Evolutionary conservation across 768 basidiomycete species (phyloP), one percentile per base, ranked within the genome.

Genomic region (Suillus bovinus): DNA sequence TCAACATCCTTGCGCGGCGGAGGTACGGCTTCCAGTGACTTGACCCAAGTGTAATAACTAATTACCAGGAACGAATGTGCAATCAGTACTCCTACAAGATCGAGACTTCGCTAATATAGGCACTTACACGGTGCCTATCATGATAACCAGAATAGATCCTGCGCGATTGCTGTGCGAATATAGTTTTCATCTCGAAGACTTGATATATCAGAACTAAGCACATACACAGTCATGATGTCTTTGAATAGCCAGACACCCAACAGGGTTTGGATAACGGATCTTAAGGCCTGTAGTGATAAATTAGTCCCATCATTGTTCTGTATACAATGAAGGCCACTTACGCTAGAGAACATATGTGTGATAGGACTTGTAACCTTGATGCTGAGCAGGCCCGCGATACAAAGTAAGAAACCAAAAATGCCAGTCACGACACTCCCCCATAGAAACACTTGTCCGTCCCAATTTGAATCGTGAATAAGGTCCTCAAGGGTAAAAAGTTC

Each of bases 261-360:
- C 41, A 92, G 76, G 17, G 91, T 93, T 72, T 96, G 93, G 27
- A 96, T 78, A 22, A 94, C 93, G 8, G 91, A 91, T 61, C 90
- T 82, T 9, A 89, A 89, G 33, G 92, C 89, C 91, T 90, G 65
- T 53, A 58, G 33, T 41, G 60, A 63, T 22, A 49, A 61, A 55
- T 50, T 59, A 46, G 60, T 64, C 10, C n/a, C 24, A 16, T 62
- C 57, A 58, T 60, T 52, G 27, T 31, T 33, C 20, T 54, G 38
- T 47, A 58, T 44, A 46, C 27, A 59, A 53, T 62, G 52, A 66
- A 42, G n/a, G 34, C 56, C 13, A 80, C 87, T 71, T 68, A 90
- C 89, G 65, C 83, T 88, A 17, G 87, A 87, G 75, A 93, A 90
- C 90, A 92, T 93, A 72, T 93, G 92, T 2, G 90, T 92, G 59